Percentiles rank a stretch among this genome's conserved stretches.
Evolutionary conservation across 1,284 basidiomycete species (phyloP).

Genomic region (Rugosomyces carneus): DNA sequence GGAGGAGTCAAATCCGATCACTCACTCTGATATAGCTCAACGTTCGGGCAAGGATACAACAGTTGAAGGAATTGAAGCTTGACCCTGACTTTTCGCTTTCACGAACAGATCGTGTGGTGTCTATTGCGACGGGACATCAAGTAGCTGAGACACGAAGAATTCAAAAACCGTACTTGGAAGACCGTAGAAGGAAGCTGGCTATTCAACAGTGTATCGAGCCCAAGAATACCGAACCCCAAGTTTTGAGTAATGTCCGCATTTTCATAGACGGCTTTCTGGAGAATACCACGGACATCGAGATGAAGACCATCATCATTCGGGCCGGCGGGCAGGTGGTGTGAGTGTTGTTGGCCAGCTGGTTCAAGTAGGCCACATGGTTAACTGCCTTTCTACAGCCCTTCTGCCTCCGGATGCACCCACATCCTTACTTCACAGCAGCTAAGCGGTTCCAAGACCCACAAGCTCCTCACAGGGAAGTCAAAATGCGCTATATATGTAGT

Average conservation of each 20-base stretch:
- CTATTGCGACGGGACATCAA: slow-evolving; percentile 63
- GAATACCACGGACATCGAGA: slow-evolving; percentile 68
- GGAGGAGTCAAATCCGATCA: slow-evolving; percentile 63
- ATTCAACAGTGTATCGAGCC: slow-evolving; percentile 35
- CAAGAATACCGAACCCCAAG: slow-evolving; percentile 21
- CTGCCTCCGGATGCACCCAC: slow-evolving; percentile 59
- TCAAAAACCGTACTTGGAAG: slow-evolving; percentile 34
- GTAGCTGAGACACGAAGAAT: slow-evolving; percentile 46
- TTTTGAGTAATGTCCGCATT: slow-evolving; percentile 41
- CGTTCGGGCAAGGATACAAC: slow-evolving; percentile 43
- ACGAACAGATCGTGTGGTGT: slow-evolving; percentile 47
- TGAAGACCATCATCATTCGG: slow-evolving; percentile 52
- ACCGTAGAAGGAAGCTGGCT: slow-evolving; percentile 45
- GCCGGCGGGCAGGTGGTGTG: slow-evolving; percentile 55
- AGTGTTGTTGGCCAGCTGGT: slow-evolving; percentile 17
- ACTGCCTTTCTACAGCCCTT: slow-evolving; percentile 41
- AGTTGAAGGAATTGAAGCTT: not conserved
- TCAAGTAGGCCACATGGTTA: not conserved
- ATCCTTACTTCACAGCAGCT: slow-evolving; percentile 65
- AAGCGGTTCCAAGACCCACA: slow-evolving; percentile 60
- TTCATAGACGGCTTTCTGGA: slow-evolving; percentile 66
- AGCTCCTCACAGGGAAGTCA: slow-evolving; percentile 43
- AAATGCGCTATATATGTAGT: slow-evolving; percentile 48
- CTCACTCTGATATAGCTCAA: slow-evolving; percentile 56
- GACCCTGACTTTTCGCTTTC: slow-evolving; percentile 2